Base-by-base conservation (phyloP, 768 basidiomycete species). In the Podaxis sp. region DNA sequence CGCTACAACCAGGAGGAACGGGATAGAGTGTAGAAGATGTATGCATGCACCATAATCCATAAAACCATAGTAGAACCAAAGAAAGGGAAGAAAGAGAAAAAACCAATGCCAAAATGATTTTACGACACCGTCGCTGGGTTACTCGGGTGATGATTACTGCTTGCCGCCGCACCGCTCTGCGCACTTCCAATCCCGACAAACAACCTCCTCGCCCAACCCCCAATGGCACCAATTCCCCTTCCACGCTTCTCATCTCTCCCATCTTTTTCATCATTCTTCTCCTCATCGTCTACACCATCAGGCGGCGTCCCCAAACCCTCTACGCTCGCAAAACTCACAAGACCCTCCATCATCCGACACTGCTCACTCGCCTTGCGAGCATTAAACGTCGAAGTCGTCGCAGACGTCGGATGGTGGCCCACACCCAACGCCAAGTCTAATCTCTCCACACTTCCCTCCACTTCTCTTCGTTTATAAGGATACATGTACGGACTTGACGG, bases 261-360 rank as follows among this genome's bases (percentile, higher is more conserved):
- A 5, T 50, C 58, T 6, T 61, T 55, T 17, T 61, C 59, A 4
- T 63, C 65, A 27, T 65, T 66, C 33, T 66, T 63, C 22, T 58
- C 55, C 4, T 66, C 64, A 7, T 66, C 64, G 13, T 65, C 65
- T 17, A 55, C 66, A 47, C 63, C 62, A 24, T 69, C 68, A 3
- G 69, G 69, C 0, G 70, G 70, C 4, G 40, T 66, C 19, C 70
- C 70, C 57, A 71, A 40, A 22, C 70, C 70, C 52, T 71, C 70
- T 15, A 71, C 64, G 46, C 47, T 65, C 41, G 68, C 55, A 63
- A 71, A 71, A 46, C 63, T 65, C 17, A 71, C 68, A 64, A 69
- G 70, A 11, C 70, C 70, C 19, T 71, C 66, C 56, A 71, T 70
- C 61, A 57, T 59, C 46, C 68, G 61, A 57, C 67, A 68, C 54